Evolutionary conservation across 257 asterid genomes (phyloP).

Genomic region (Capsicum baccatum): DNA sequence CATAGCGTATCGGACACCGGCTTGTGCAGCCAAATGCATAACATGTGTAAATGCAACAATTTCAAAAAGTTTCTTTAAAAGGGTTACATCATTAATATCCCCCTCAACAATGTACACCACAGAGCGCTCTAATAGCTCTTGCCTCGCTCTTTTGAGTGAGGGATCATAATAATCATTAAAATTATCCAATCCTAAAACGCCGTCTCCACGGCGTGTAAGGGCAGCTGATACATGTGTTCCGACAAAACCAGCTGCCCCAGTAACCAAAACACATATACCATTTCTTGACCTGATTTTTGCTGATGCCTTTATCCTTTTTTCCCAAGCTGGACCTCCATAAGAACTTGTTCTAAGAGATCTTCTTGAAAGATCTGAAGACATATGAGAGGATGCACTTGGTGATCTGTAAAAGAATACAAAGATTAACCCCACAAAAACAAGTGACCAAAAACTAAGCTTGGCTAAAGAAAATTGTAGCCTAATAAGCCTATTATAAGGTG

Average conservation of each 20-base stretch:
- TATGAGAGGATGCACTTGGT: conserved; percentile 58
- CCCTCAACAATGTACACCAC: conserved; percentile 97
- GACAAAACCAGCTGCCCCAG: conserved; percentile 98
- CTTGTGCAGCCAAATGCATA: conserved; percentile 98
- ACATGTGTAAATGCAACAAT: conserved; percentile 85
- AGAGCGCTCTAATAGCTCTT: conserved; percentile 66
- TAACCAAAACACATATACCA: conserved; percentile 87
- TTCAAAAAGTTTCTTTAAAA: conserved; percentile 76
- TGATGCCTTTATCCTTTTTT: conserved; percentile 68
- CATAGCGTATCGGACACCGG: conserved; percentile 96
- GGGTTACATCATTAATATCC: conserved; percentile 67
- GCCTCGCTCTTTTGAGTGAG: conserved; percentile 78
- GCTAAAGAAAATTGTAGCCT: conserved; percentile 75
- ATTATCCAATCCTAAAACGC: conserved; percentile 84
- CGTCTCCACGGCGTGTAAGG: conserved; percentile 94
- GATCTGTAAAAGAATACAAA: conserved; percentile 77
- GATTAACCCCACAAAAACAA: conserved; percentile 78
- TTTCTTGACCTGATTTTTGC: conserved; percentile 76
- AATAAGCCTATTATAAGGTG: conserved; percentile 66
- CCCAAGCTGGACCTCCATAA: conserved; percentile 63
- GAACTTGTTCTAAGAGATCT: conserved; percentile 82
- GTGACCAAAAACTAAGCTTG: conserved; percentile 87
- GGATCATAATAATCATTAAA: conserved; percentile 88
- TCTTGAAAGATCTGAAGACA: conserved; percentile 73
- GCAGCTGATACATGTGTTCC: conserved; percentile 94